phyloP scores from a whole-genome alignment of 768 basidiomycete genomes.

The Phaeotremella fagi region DNA sequence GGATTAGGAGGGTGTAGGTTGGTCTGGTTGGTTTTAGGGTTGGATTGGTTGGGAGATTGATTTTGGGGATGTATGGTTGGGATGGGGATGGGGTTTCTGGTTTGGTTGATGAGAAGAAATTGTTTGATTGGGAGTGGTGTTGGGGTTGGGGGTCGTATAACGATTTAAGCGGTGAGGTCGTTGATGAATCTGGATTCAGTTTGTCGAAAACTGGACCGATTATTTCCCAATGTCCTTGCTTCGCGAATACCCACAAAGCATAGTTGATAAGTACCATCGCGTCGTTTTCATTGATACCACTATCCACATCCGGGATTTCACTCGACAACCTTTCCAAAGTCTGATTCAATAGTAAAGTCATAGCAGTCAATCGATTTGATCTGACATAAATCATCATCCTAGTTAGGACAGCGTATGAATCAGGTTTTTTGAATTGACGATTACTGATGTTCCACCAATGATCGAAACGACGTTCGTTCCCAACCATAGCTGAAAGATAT shows the following conservation, averaged over 20 bases:
- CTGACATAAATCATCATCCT: constrained; percentile 20
- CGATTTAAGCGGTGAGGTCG: not conserved
- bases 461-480: constrained; percentile 9
- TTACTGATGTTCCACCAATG: constrained; percentile 9
- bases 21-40: constrained; percentile 8
- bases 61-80: constrained; percentile 15
- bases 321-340: not conserved
- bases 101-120: constrained; percentile 1
- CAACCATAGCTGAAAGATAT: constrained; percentile 26
- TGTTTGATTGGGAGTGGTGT: not conserved
- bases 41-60: too few species aligned
- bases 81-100: not conserved
- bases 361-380: constrained; percentile 4
- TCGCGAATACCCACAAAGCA: constrained; percentile 23
- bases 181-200: constrained; percentile 3
- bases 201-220: constrained; percentile 23
- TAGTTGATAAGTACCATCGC: constrained; percentile 28
- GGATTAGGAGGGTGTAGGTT: constrained; percentile 32
- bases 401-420: constrained; percentile 21
- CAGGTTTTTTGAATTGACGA: constrained; percentile 5
- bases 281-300: not conserved
- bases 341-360: constrained; percentile 8
- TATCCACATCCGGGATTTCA: not conserved
- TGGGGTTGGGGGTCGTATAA: not conserved
- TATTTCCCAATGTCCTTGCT: constrained; percentile 22